Conservation (phyloP, 106 monocot species). For the Amphibolis antarctica region DNA sequence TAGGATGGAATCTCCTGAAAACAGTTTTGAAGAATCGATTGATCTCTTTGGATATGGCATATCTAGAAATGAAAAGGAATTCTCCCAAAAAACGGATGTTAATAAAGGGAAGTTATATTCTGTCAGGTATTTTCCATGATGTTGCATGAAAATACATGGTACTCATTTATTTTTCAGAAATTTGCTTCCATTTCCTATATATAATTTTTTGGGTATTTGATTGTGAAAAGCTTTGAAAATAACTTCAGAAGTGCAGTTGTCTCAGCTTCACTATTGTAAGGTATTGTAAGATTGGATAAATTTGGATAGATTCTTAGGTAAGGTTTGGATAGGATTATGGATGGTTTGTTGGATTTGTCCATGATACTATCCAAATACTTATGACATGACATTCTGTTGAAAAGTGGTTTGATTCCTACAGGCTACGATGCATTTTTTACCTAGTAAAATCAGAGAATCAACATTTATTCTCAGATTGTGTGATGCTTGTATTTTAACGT, state of each 20-base stretch:
- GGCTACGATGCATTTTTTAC: too few species aligned
- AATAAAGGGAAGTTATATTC: neutral
- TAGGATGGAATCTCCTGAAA: constrained; percentile 7
- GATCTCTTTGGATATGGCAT: neutral
- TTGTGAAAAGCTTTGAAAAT: neutral
- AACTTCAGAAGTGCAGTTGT: neutral
- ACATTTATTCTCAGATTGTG: too few species aligned
- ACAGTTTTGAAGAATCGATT: neutral
- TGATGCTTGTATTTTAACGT: too few species aligned
- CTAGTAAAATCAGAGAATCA: too few species aligned
- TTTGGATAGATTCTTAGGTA: too few species aligned
- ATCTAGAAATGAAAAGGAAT: neutral
- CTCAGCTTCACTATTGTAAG: too few species aligned
- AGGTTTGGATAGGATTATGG: too few species aligned
- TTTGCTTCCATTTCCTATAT: neutral
- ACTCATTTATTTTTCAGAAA: neutral
- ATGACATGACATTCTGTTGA: too few species aligned
- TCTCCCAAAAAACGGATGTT: neutral
- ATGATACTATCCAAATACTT: too few species aligned
- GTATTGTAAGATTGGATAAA: too few species aligned
- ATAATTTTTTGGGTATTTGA: neutral
- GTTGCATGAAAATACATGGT: neutral
- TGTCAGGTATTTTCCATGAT: constrained; percentile 3
- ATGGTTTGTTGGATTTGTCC: too few species aligned
- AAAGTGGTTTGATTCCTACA: too few species aligned